A percentile compares a stretch with the other conserved stretches of the same genome.
These are phyloP conservation scores for Lipomyces anomalus DNA, from an alignment of 805 yeast species.

Conservation along the genomic window DNA sequence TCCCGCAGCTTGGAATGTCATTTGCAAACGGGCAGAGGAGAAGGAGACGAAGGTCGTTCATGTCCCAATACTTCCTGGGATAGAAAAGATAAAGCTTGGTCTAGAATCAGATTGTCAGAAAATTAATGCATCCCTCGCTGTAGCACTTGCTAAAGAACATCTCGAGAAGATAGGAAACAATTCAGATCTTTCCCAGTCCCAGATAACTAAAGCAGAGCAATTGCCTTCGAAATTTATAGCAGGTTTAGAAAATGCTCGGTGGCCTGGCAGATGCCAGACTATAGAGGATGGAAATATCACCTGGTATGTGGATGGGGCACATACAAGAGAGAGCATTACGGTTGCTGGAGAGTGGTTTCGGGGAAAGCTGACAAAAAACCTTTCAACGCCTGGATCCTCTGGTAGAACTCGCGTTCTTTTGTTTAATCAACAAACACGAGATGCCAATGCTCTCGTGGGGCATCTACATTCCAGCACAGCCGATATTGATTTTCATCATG, in stretches of 20 bases:
- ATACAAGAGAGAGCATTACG: constrained; percentile 77
- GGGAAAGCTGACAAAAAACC: constrained; percentile 9
- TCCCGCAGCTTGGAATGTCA: constrained; percentile 39
- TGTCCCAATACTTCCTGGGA: constrained; percentile 34
- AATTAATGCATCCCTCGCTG: constrained; percentile 82
- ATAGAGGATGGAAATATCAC: constrained; percentile 42
- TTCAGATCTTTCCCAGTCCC: not conserved
- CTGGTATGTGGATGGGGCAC: constrained; percentile 97
- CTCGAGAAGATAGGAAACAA: constrained; percentile 39
- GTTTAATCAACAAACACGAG: constrained; percentile 94
- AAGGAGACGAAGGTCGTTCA: constrained; percentile 41
- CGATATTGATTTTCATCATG: constrained; percentile 58
- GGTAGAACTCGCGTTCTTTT: constrained; percentile 47
- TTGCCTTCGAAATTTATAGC: constrained; percentile 27
- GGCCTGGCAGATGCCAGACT: constrained; percentile 97
- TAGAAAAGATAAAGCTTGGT: constrained; percentile 46
- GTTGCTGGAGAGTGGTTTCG: constrained; percentile 81
- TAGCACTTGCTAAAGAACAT: constrained; percentile 59
- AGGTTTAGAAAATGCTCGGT: constrained; percentile 64
- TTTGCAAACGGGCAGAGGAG: constrained; percentile 66
- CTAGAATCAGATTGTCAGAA: constrained; percentile 80
- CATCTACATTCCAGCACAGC: constrained; percentile 43
- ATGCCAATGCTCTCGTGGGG: constrained; percentile 59
- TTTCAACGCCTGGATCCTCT: constrained; percentile 13
- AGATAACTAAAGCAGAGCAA: constrained; percentile 8